A percentile compares a stretch with the other conserved stretches of the same genome.
Evolutionary conservation across 257 asterid species (phyloP).

Genomic region (Solanum chilense): DNA sequence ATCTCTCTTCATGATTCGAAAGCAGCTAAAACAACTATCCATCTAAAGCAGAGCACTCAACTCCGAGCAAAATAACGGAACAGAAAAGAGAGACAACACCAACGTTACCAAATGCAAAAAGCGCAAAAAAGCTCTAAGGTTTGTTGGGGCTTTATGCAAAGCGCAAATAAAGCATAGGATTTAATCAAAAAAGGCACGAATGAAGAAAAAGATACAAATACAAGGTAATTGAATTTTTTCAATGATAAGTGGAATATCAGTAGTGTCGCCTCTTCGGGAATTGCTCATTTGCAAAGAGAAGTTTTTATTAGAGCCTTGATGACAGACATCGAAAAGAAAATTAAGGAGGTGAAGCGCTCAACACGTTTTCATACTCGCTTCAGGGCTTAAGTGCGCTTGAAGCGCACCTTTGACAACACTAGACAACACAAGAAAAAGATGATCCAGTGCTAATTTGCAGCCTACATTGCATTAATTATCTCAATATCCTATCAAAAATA

Average conservation of each 20-base stretch:
- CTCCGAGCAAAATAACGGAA: not conserved
- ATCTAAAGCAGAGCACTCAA: not conserved
- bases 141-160: not conserved
- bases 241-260: not conserved
- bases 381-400: not conserved
- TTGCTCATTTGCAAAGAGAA: not conserved
- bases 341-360: not conserved
- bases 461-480: not conserved
- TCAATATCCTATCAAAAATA: not conserved
- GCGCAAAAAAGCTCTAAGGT: not conserved
- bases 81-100: not conserved
- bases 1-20: not conserved
- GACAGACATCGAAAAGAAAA: not conserved
- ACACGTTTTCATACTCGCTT: not conserved
- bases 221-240: not conserved
- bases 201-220: not conserved
- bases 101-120: not conserved
- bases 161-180: not conserved
- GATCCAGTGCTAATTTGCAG: not conserved
- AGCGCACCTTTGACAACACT: not conserved
- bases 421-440: not conserved
- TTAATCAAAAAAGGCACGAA: not conserved
- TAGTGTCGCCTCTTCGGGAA: not conserved
- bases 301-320: not conserved
- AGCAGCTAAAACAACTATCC: not conserved